Percentiles rank a stretch among this genome's conserved stretches.
Evolutionary conservation across 2,329 filamentous ascomycete genomes (phyloP).

Genomic region (Malbranchea cinnamomea): DNA sequence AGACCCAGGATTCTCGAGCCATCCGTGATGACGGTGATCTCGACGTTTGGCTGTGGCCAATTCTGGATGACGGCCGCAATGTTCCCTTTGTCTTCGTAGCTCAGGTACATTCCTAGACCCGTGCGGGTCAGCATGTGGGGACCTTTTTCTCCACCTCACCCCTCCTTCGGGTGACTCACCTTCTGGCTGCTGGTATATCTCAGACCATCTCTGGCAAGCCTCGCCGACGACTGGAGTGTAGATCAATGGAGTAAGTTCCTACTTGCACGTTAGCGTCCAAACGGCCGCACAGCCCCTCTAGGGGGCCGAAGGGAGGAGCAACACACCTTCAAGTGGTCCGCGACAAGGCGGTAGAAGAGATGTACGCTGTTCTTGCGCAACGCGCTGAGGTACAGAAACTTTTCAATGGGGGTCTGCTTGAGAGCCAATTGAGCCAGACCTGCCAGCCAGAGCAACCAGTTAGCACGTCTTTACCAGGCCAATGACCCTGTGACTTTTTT

Average conservation of each 20-base stretch:
- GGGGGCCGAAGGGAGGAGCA: not conserved
- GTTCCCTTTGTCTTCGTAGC: conserved; percentile 83
- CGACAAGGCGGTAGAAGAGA: conserved; percentile 36
- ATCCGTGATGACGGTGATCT: conserved; percentile 94
- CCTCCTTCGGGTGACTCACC: conserved; percentile 34
- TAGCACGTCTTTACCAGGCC: too few species aligned
- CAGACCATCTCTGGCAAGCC: conserved; percentile 90
- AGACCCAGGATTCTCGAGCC: conserved; percentile 83
- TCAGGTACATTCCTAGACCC: conserved; percentile 67
- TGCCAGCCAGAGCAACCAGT: conserved; percentile 8
- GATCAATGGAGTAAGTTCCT: conserved; percentile 35
- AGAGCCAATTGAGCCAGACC: conserved; percentile 32
- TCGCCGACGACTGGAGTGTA: conserved; percentile 56
- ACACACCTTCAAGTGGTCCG: conserved; percentile 31
- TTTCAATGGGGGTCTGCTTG: conserved; percentile 33
- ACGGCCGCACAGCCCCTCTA: not conserved
- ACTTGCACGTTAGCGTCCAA: conserved; percentile 2
- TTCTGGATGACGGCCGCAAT: conserved; percentile 79
- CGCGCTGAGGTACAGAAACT: conserved; percentile 35
- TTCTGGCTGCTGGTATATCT: conserved; percentile 88
- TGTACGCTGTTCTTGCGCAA: conserved; percentile 38
- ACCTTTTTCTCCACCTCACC: too few species aligned
- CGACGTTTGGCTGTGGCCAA: conserved; percentile 78
- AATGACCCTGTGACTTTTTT: too few species aligned
- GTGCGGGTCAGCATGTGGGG: too few species aligned